These are phyloP conservation scores for Verticillium longisporum DNA, from an alignment of 2,329 filamentous ascomycete species.

Conservation along the genomic window DNA sequence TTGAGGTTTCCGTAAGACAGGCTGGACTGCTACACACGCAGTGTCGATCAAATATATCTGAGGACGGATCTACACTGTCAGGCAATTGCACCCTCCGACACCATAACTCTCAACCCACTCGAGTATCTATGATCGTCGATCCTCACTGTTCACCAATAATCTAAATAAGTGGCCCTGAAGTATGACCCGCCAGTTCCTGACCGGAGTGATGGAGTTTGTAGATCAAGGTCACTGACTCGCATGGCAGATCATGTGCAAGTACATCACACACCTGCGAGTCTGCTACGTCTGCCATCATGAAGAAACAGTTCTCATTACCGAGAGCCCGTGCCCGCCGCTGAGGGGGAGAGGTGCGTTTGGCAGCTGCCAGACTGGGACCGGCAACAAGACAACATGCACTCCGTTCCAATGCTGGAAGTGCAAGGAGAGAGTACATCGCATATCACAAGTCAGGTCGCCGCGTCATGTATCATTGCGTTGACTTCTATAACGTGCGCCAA, in stretches of 20 bases:
- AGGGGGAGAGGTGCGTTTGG: constrained; percentile 25
- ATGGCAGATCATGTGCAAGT: constrained; percentile 26
- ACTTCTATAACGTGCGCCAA: neutral
- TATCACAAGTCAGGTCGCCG: constrained; percentile 8
- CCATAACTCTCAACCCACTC: no score
- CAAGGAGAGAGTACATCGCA: constrained; percentile 17
- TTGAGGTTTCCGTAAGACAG: neutral
- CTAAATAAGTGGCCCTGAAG: neutral
- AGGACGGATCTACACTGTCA: neutral
- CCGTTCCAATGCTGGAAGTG: constrained; percentile 28
- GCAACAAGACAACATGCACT: constrained; percentile 19
- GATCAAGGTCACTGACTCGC: neutral
- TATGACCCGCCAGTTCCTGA: neutral
- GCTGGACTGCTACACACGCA: neutral
- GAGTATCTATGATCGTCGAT: no score
- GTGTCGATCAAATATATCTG: neutral
- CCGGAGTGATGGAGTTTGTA: neutral
- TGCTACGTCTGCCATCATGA: constrained; percentile 25
- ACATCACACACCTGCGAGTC: constrained; percentile 25
- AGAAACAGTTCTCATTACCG: constrained; percentile 30
- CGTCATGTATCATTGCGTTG: neutral
- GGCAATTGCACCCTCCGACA: neutral
- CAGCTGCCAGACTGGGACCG: constrained; percentile 23
- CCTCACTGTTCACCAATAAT: no score
- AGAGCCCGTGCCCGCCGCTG: constrained; percentile 22